These are phyloP conservation scores for Candida pseudofarinosa DNA, from an alignment of 805 yeast species.

Conservation along the genomic window DNA sequence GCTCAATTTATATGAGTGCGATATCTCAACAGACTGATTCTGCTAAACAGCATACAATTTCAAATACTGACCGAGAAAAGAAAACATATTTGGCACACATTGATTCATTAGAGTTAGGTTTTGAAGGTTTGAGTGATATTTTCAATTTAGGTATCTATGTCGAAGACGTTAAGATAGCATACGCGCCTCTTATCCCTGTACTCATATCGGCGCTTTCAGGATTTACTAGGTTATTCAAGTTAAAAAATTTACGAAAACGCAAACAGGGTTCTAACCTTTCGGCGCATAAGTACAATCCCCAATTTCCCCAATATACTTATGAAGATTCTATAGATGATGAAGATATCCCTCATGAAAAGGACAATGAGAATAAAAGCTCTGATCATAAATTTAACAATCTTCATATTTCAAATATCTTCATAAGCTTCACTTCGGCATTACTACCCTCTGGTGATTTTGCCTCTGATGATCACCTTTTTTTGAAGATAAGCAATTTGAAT, in stretches of 20 bases:
- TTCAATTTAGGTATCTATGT: conserved; percentile 36
- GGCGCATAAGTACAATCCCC: conserved; percentile 5
- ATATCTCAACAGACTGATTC: conserved; percentile 45
- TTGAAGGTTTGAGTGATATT: conserved; percentile 43
- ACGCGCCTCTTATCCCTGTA: conserved; percentile 41
- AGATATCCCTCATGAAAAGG: conserved; percentile 6
- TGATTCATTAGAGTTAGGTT: conserved; percentile 38
- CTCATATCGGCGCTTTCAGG: conserved; percentile 33
- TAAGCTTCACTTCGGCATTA: conserved; percentile 49
- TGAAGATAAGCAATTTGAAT: conserved; percentile 22
- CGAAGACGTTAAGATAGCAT: conserved; percentile 39
- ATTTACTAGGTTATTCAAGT: conserved; percentile 30
- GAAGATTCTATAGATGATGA: conserved; percentile 13
- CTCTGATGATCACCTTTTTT: conserved; percentile 25
- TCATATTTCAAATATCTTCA: conserved; percentile 28
- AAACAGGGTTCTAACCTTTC: conserved; percentile 9
- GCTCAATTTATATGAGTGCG: conserved; percentile 81
- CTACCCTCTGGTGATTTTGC: conserved; percentile 37
- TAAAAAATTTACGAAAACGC: conserved; percentile 27
- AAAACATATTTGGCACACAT: conserved; percentile 24
- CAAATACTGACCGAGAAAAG: conserved; percentile 1
- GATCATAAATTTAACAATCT: conserved; percentile 34
- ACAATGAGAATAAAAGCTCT: conserved; percentile 8
- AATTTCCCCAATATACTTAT: conserved; percentile 24
- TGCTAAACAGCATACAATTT: conserved; percentile 8